Evolutionary conservation across 148 eudicot species (phyloP), one percentile per base, ranked within the genome.

Genomic region (Gaultheria prostrata): DNA sequence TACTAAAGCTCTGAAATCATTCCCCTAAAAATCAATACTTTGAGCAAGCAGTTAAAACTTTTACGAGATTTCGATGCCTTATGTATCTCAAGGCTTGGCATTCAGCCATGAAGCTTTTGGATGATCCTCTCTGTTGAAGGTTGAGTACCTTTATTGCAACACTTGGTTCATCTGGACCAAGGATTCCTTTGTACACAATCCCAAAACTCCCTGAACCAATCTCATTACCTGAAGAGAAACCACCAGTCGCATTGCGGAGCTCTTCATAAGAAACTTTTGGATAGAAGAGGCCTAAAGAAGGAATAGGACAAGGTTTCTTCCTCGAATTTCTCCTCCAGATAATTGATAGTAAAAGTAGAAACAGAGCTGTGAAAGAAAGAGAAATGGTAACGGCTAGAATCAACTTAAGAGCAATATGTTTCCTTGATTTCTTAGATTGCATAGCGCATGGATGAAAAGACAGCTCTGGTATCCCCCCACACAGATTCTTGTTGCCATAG

Each of bases 81-180:
- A 87, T 73, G 54, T 83, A 84, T n/a, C 83, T 84, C 82, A 82
- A 82, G 51, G 88, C 86, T 80, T 89, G 20, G 46, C 91, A 89
- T 83, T 89, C 91, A 3, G 91, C 81, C 3, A 61, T 76, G 8
- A 89, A 87, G 56, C 91, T 86, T 76, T 84, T 84, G 18, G 80
- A 84, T 51, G 89, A 85, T 43, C 85, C 88, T 76, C 54, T 53
- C 56, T 84, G 80, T 43, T 80, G 84, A 74, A 86, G 87, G 18
- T 86, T 84, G 77, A 88, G 86, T n/a, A 88, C 87, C 85, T 88
- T 88, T 2, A 88, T 75, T 67, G 88, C 90, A n/a, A 86, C 85
- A 70, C 33, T 24, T 67, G 50, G 39, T 54, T 63, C 82, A 51
- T 86, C 86, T 63, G 59, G 80, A 33, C 21, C 32, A 30, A 87